These are phyloP conservation scores for Gracilariopsis chorda DNA, from an alignment of 23 red algal species.

Conservation along the genomic window DNA sequence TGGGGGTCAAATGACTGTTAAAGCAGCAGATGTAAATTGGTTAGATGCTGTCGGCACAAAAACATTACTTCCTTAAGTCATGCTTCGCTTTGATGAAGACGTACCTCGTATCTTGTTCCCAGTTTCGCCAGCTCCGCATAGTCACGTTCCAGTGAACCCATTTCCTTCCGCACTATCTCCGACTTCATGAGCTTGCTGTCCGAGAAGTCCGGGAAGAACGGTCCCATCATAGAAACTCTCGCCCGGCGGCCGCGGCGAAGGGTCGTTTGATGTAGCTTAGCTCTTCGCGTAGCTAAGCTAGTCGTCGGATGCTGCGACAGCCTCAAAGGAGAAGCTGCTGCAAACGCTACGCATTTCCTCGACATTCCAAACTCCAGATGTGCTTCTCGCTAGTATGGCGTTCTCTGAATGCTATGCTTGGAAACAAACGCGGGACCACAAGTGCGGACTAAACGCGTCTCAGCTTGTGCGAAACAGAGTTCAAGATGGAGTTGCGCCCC, in stretches of 20 bases:
- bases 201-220: constrained; percentile 51
- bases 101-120: constrained; percentile 41
- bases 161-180: constrained; percentile 65
- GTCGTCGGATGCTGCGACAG: neutral
- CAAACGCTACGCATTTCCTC: neutral
- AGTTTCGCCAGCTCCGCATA: constrained; percentile 47
- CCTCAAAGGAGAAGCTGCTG: neutral
- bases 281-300: neutral
- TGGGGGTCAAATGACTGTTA: constrained; percentile 36
- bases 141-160: constrained; percentile 45
- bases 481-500: too few relatives aligned
- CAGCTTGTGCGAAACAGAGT: too few relatives aligned
- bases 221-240: constrained; percentile 37
- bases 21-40: too few relatives aligned
- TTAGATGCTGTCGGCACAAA: too few relatives aligned
- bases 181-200: constrained; percentile 61
- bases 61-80: too few relatives aligned
- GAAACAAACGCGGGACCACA: too few relatives aligned
- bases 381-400: too few relatives aligned
- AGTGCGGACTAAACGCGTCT: too few relatives aligned
- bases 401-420: too few relatives aligned
- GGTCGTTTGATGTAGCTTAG: neutral
- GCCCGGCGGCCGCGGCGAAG: neutral
- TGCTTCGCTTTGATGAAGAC: neutral
- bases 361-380: too few relatives aligned